Base-by-base conservation (phyloP, 1,284 basidiomycete genomes). In the Macrocystidia cucumis region DNA sequence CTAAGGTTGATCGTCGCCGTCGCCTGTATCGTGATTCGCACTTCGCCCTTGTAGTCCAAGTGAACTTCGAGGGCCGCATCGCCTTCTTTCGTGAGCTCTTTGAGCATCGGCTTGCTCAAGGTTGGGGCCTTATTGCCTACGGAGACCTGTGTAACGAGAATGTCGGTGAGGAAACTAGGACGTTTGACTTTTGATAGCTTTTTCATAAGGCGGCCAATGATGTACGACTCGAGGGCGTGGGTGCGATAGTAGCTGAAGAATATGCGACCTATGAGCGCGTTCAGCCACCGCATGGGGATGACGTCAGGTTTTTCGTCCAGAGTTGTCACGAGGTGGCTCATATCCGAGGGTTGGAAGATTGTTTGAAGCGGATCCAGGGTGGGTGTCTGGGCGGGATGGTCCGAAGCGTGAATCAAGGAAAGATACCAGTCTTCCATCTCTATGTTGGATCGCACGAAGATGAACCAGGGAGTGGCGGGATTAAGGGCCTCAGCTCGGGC, bases 361-460 rank as follows among this genome's bases (percentile, higher is more conserved):
- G 69, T 57, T 34, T 57, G 63, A 33, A 80, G 65, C 3, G 80
- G 74, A 3, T 56, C 51, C 16, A 83, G 69, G 3, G 66, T 74
- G 1, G 69, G 71, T 12, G 63, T 71, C 46, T 73, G 70, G 7
- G 75, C 55, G 18, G 76, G 70, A 42, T 79, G 51, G 55, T 72
- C 70, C 39, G 74, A 84, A 46, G 63, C 83, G 35, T 89, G 79
- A n/a, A 92, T 59, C 33, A 98, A 69, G 0, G 90, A 73, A 31
- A 92, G 69, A 56, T 96, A 97, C 92, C 93, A 98, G 56, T 98
- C 92, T 60, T 98, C 86, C 86, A 90, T 89, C 55, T 90, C 85
- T 40, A 79, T 67, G 52, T 81, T 89, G 14, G 78, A 80, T 40
- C 82, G 80, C 14, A 87, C 77, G 58, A 95, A 95, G 50, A 96